Conservation (phyloP, 371 early-diverging fungal genomes). For the Nematocida homosporus region DNA sequence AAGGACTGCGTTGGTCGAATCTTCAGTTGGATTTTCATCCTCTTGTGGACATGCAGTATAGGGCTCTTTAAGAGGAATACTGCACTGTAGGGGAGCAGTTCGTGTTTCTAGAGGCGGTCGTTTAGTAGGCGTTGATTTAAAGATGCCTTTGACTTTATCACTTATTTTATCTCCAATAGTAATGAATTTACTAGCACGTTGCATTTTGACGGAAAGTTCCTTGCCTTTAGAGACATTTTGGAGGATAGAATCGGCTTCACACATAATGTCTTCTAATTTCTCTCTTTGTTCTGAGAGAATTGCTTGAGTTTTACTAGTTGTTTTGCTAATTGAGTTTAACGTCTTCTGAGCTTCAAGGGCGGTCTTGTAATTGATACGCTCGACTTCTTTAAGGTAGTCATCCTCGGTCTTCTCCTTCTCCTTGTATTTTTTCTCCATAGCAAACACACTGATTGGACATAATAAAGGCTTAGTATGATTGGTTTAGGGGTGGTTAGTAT, state of each 20-base stretch:
- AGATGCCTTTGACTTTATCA: slow-evolving; percentile 37
- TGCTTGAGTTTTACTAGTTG: slow-evolving; percentile 29
- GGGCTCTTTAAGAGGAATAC: not conserved
- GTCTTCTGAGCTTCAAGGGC: slow-evolving; percentile 44
- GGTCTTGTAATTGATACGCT: slow-evolving; percentile 29
- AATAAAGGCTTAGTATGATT: not conserved
- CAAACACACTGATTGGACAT: slow-evolving; percentile 20
- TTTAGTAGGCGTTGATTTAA: slow-evolving; percentile 4
- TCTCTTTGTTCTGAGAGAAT: slow-evolving; percentile 52
- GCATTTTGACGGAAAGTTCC: slow-evolving; percentile 42
- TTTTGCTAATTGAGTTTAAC: slow-evolving; percentile 31
- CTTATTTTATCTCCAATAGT: slow-evolving; percentile 46
- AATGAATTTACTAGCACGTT: slow-evolving; percentile 49
- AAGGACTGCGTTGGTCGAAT: slow-evolving; percentile 37
- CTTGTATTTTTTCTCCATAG: slow-evolving; percentile 26
- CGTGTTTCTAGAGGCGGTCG: not conserved
- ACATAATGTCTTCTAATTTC: slow-evolving; percentile 36
- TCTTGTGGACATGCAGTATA: not conserved
- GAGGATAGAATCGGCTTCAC: slow-evolving; percentile 15
- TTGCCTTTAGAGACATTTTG: slow-evolving; percentile 33
- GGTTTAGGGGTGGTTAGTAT: not conserved
- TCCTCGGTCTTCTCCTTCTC: slow-evolving; percentile 41
- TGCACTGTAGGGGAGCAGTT: not conserved
- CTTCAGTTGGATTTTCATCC: slow-evolving; percentile 9
- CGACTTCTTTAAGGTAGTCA: slow-evolving; percentile 39